Percentiles rank a stretch among this genome's conserved stretches.
phyloP scores from a whole-genome alignment of 495 filamentous ascomycete species.

The Podospora pseudoanserina region DNA sequence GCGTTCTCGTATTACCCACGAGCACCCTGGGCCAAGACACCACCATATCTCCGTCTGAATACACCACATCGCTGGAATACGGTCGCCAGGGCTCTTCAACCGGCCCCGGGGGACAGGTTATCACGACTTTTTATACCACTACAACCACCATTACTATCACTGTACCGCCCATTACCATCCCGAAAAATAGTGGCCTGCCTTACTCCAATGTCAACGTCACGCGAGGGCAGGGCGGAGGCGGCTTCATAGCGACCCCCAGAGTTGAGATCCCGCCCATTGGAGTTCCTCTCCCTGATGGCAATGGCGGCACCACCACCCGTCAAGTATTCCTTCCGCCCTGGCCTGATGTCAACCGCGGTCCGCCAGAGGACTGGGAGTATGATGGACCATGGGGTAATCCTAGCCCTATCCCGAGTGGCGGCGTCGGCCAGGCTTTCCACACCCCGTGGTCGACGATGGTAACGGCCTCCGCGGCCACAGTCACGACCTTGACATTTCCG shows the following conservation, averaged over 20 bases:
- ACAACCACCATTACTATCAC: constrained; percentile 21
- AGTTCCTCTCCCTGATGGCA: constrained; percentile 10
- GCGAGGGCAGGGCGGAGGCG: too few relatives aligned
- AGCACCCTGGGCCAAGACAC: constrained; percentile 11
- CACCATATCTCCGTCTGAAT: constrained; percentile 10
- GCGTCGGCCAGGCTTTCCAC: too few relatives aligned
- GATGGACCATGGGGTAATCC: neutral
- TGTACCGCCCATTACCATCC: constrained; percentile 11
- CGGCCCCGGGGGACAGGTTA: neutral
- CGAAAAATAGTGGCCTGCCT: constrained; percentile 1
- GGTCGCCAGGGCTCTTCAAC: neutral
- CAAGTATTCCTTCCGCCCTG: constrained; percentile 21
- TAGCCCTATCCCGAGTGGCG: neutral
- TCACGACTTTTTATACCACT: constrained; percentile 11
- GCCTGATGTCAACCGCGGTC: constrained; percentile 16
- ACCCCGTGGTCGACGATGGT: neutral
- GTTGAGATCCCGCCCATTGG: constrained; percentile 20
- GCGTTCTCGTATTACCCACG: constrained; percentile 22
- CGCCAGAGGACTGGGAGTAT: neutral
- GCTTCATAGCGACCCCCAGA: constrained; percentile 10
- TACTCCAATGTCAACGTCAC: constrained; percentile 17
- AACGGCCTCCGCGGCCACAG: neutral
- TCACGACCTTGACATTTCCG: constrained; percentile 5
- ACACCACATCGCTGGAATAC: constrained; percentile 25
- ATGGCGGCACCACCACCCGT: constrained; percentile 14